Conservation (phyloP, 345 rosid species). For the Populus pruinosa region DNA sequence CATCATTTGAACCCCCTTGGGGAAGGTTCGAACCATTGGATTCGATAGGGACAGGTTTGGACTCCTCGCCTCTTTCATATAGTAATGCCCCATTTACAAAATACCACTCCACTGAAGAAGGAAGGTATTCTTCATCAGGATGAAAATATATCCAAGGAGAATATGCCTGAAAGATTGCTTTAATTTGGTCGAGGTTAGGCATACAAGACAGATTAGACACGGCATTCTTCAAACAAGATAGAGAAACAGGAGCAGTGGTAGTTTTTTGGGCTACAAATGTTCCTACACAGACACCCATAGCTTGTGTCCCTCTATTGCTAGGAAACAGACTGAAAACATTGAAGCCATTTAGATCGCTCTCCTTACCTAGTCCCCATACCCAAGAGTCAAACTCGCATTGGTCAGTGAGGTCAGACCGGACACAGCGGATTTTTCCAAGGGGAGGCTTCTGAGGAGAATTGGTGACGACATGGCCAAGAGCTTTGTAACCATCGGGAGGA, state of each 20-base stretch:
- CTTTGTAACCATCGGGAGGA: slow-evolving; percentile 63
- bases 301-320: slow-evolving; percentile 40
- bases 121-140: slow-evolving; percentile 64
- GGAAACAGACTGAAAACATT: slow-evolving; percentile 48
- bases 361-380: slow-evolving; percentile 55
- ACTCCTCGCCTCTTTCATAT: slow-evolving; percentile 62
- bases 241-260: slow-evolving; percentile 11
- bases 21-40: slow-evolving; percentile 75
- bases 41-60: slow-evolving; percentile 47
- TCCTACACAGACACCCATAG: slow-evolving; percentile 55
- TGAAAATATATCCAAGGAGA: slow-evolving; percentile 68
- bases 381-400: slow-evolving; percentile 41
- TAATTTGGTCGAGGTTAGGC: slow-evolving; percentile 59
- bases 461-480: slow-evolving; percentile 63
- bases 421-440: slow-evolving; percentile 56
- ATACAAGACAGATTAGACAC: slow-evolving; percentile 39
- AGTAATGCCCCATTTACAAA: slow-evolving; percentile 68
- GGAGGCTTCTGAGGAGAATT: slow-evolving; percentile 61
- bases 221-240: slow-evolving; percentile 61
- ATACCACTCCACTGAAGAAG: slow-evolving; percentile 77
- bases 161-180: slow-evolving; percentile 43
- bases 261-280: slow-evolving; percentile 48
- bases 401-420: slow-evolving; percentile 64
- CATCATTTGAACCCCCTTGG: slow-evolving; percentile 75
- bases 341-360: slow-evolving; percentile 24